Base-by-base conservation (phyloP, 805 yeast species). In the Saccharomycopsis sp. region DNA sequence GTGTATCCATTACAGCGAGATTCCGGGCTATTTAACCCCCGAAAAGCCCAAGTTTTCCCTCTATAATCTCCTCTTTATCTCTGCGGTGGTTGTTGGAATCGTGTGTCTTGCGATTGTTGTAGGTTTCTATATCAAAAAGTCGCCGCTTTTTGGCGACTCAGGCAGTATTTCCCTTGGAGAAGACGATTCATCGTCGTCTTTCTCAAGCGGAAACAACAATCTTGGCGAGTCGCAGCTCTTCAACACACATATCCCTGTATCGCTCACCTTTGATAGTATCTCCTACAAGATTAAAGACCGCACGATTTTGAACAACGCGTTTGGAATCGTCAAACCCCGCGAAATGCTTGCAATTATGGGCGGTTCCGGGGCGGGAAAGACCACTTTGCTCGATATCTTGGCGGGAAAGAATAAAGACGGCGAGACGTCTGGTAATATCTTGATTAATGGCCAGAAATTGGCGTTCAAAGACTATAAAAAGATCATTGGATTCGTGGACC, bases 341-440 rank as follows among this genome's bases (percentile, higher is more conserved):
- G 91, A 91, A 69, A 87, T 96, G 62, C 70, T 91, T 69, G 98
- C 99, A 0, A 90, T 94, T 49, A 89, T 94, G 96, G 99, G 99
- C 51, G 97, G 97, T 1, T 92, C 97, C 0, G 99, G 99, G 54
- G 98, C 99, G 14, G 99, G 99, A 56, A 94, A 94, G 69, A 93
- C 99, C 0, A 93, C 99, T 0, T 73, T 94, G 50, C 74, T 94
- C 55, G 99, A 94, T 68, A 91, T 94, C 60, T 74, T 94, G 58
- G 98, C 98, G 0, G 87, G 86, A 53, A 94, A 93, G 68, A 81
- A 84, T 68, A 94, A 93, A 68, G 78, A 84, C 38, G 99, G 99
- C 1, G 62, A 64, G 0, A 78, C 83, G 8, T 64, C 75, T 1
- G 97, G 97, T n/a, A 68, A 74, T 1, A 81, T 93, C 12, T 81